Conservation (phyloP, 176 grass and related monocot genomes). For the Aegilops sharonensis region DNA sequence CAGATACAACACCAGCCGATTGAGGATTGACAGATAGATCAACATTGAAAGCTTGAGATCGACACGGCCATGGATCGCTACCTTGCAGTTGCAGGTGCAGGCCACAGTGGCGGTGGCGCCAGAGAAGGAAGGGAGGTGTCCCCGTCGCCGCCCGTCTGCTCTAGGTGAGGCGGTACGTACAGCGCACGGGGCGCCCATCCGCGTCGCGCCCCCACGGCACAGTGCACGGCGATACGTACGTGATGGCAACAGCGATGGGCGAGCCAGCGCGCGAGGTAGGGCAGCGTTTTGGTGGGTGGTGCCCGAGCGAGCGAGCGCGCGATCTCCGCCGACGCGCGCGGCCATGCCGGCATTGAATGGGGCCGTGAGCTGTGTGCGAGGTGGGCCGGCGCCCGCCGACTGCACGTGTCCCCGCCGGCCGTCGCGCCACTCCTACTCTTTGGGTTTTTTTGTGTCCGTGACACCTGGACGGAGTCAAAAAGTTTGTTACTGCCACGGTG, state of each 20-base stretch:
- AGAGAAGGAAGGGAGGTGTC: neutral
- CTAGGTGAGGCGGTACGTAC: neutral
- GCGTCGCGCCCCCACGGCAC: neutral
- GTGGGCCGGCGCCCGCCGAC: conserved; percentile 40
- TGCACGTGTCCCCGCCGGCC: conserved; percentile 34
- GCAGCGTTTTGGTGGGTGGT: neutral
- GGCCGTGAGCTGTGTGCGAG: conserved; percentile 30
- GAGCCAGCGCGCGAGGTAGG: neutral
- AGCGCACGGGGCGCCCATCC: conserved; percentile 12
- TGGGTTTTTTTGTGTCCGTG: neutral
- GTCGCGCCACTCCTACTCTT: neutral
- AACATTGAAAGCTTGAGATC: conserved; percentile 1
- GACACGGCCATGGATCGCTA: neutral
- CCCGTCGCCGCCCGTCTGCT: neutral
- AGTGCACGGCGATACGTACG: neutral
- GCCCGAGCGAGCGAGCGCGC: neutral
- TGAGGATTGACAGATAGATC: neutral
- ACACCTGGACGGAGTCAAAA: neutral
- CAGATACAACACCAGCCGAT: neutral
- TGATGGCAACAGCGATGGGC: neutral
- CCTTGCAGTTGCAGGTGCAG: neutral
- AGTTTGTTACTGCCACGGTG: neutral
- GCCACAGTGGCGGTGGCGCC: neutral
- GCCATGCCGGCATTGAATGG: conserved; percentile 21
- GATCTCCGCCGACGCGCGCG: conserved; percentile 31